These are phyloP conservation scores for Coniella lustricola DNA, from an alignment of 2,329 filamentous ascomycete genomes.

Conservation along the genomic window DNA sequence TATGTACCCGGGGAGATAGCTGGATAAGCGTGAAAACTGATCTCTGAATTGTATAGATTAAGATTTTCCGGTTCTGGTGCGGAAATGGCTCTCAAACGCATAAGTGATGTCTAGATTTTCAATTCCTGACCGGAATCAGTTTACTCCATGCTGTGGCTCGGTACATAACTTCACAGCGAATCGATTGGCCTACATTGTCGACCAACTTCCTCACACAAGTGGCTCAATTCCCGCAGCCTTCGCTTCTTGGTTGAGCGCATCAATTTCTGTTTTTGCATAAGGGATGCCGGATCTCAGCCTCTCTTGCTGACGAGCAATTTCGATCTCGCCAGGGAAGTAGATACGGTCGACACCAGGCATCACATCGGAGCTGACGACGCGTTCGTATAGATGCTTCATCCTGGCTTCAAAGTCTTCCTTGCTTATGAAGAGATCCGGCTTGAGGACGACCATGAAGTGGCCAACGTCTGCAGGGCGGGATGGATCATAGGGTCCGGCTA, in stretches of 20 bases:
- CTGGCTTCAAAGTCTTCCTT: conserved; percentile 61
- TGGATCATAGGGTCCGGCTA: conserved; percentile 70
- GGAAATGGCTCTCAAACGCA: no score
- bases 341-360: conserved; percentile 50
- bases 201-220: background rate
- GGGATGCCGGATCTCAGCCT: conserved; percentile 51
- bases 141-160: no score
- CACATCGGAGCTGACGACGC: conserved; percentile 47
- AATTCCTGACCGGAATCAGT: no score
- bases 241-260: conserved; percentile 49
- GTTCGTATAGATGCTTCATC: conserved; percentile 48
- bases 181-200: no score
- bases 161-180: background rate
- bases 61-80: no score
- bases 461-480: conserved; percentile 63
- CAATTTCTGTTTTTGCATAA: conserved; percentile 48
- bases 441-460: conserved; percentile 66
- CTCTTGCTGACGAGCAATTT: conserved; percentile 46
- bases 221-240: conserved; percentile 32
- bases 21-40: no score
- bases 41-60: no score
- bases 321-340: conserved; percentile 57
- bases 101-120: no score
- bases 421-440: conserved; percentile 67
- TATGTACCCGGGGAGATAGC: no score